Evolutionary conservation across 148 eudicot species (phyloP), one percentile per base, ranked within the genome.

Genomic region (Rhododendron williamsianum): DNA sequence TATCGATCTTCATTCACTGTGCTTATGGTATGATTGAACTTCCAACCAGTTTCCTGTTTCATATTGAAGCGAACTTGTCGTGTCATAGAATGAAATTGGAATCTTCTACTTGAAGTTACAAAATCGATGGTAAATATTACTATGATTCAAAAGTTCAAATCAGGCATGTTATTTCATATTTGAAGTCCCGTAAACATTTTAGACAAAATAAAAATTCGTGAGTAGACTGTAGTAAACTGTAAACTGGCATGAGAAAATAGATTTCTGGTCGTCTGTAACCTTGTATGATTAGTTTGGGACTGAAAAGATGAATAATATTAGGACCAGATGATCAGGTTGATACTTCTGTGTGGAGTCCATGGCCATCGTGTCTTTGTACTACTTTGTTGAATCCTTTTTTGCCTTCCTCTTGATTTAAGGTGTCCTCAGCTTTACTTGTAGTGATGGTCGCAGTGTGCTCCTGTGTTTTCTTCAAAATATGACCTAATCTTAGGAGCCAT

Each of bases 1-100:
- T 82, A 12, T 98, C 98, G 0, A 73, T 94, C 23, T 94, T 96
- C 85, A 33, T 94, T 76, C 98, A 96, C 82, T 96, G 98, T 89
- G 98, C 98, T 15, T 96, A 94, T 91, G 98, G 98, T 94, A 96
- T 87, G 88, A 46, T 56, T 81, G 23, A 81, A 82, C 30, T 52
- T 51, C 76, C 78, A 38, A 2, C 69, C n/a, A 48, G 18, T 82
- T 78, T 43, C 45, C 1, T 41, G 83, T 60, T 19, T 18, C 69
- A 25, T 63, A 43, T 60, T 45, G 33, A 51, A 78, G 69, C 23
- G 8, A 77, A 76, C 23, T 77, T 36, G 23, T 9, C 45, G 41
- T 38, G 41, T 23, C 11, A 9, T 16, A 9, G 1, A 41, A 19
- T 41, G 79, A 21, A 43, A 43, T 77, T 23, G 16, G 52, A 77